Conservation (phyloP, 345 rosid genomes). For the Eutrema heterophyllum region DNA sequence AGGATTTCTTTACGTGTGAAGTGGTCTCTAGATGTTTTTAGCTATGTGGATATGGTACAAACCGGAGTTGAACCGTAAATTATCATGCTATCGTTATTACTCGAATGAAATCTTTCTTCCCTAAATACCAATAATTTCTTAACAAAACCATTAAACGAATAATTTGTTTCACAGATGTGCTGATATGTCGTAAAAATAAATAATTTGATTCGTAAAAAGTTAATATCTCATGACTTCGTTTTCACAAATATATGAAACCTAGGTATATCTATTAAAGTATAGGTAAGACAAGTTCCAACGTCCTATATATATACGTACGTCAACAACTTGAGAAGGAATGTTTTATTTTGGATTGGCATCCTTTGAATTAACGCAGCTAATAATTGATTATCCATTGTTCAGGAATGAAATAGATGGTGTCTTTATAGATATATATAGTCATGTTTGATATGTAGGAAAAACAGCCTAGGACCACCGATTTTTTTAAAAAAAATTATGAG, state of each 20-base stretch:
- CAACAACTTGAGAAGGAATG: neutral
- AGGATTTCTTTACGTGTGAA: slow-evolving; percentile 1
- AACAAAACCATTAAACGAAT: neutral
- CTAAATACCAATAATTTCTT: neutral
- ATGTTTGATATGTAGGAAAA: too few relatives aligned
- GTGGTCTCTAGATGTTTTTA: neutral
- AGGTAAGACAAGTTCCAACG: neutral
- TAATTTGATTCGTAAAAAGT: neutral
- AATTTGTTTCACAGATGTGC: neutral
- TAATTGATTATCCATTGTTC: too few relatives aligned
- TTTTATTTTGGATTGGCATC: neutral
- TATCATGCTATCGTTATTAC: neutral
- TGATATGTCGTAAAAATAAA: neutral
- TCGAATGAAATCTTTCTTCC: neutral
- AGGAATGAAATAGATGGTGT: too few relatives aligned
- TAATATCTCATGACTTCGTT: neutral
- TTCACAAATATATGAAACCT: neutral
- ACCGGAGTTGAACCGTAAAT: neutral
- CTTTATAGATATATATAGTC: too few relatives aligned
- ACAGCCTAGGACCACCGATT: too few relatives aligned
- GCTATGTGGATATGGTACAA: neutral
- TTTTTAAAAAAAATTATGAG: too few relatives aligned
- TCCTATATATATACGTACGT: neutral
- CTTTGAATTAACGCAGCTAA: neutral
- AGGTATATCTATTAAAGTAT: neutral